A percentile compares a stretch with the other conserved stretches of the same genome.
These are phyloP conservation scores for Sugiyamaella smithiae DNA, from an alignment of 805 yeast species.

Conservation along the genomic window DNA sequence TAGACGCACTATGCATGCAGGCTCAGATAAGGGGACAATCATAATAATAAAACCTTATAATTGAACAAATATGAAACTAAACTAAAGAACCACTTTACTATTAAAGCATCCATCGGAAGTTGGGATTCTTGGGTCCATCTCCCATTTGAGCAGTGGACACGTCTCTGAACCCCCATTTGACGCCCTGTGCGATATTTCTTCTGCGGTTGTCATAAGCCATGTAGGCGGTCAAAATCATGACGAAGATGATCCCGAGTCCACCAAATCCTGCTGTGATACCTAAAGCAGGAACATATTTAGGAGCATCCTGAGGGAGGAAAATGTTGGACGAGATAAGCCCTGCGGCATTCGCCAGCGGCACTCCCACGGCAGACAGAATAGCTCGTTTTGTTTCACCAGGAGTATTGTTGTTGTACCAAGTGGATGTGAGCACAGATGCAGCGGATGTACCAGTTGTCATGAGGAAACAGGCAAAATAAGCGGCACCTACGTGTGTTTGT, in stretches of 20 bases:
- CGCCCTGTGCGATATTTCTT: constrained; percentile 24
- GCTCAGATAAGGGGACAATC: too few relatives aligned
- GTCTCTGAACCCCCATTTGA: constrained; percentile 20
- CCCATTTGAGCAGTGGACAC: constrained; percentile 38
- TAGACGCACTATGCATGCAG: too few relatives aligned
- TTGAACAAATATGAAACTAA: too few relatives aligned
- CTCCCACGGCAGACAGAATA: constrained; percentile 47
- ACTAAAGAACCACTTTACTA: too few relatives aligned
- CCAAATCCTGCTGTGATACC: constrained; percentile 47
- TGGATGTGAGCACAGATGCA: constrained; percentile 47
- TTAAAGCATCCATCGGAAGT: constrained; percentile 47
- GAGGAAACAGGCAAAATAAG: constrained; percentile 44
- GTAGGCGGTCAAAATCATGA: constrained; percentile 29
- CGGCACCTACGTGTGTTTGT: constrained; percentile 38
- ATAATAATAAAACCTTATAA: too few relatives aligned
- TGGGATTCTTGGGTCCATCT: constrained; percentile 47
- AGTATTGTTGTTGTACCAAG: constrained; percentile 51
- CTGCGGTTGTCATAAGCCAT: constrained; percentile 45
- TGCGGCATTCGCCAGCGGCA: constrained; percentile 56
- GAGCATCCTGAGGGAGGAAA: constrained; percentile 51
- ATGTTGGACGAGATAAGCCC: constrained; percentile 54
- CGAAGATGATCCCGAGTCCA: constrained; percentile 42
- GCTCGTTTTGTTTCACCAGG: constrained; percentile 47
- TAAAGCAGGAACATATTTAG: constrained; percentile 50
- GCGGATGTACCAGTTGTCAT: constrained; percentile 51